Evolutionary conservation across 2,329 filamentous ascomycete genomes (phyloP).

Genomic region (Corynespora cassiicola): DNA sequence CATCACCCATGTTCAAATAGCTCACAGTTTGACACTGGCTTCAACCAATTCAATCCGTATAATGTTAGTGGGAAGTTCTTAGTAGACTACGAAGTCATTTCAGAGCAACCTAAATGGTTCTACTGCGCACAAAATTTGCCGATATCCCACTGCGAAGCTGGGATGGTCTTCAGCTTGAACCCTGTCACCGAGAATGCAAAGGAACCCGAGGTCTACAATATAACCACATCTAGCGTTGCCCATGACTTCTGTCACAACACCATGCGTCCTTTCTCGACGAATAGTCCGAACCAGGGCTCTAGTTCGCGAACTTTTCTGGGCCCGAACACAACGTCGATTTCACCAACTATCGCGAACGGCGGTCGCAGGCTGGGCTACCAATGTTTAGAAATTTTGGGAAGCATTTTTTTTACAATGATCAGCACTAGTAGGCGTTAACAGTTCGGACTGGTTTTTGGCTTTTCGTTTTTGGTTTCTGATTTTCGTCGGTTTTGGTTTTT

Average conservation of each 20-base stretch:
- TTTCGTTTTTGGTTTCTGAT: no score
- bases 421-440: no score
- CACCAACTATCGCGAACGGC: constrained; percentile 1
- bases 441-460: no score
- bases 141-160: constrained; percentile 9
- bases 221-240: constrained; percentile 36
- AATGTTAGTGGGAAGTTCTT: constrained; percentile 12
- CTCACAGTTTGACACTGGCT: constrained; percentile 7
- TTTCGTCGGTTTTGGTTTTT: no score
- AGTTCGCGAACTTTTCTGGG: neutral
- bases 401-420: no score
- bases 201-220: constrained; percentile 36
- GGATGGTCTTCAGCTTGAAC: constrained; percentile 14
- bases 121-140: constrained; percentile 11
- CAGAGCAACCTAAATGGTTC: constrained; percentile 11
- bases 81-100: constrained; percentile 8
- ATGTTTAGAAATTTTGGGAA: no score
- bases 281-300: neutral
- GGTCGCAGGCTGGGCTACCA: neutral
- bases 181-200: constrained; percentile 2
- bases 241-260: no score
- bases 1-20: constrained; percentile 5
- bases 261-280: no score
- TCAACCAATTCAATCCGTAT: constrained; percentile 8
- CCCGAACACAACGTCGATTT: neutral